phyloP scores from a whole-genome alignment of 805 yeast genomes.

The Metschnikowia similis region DNA sequence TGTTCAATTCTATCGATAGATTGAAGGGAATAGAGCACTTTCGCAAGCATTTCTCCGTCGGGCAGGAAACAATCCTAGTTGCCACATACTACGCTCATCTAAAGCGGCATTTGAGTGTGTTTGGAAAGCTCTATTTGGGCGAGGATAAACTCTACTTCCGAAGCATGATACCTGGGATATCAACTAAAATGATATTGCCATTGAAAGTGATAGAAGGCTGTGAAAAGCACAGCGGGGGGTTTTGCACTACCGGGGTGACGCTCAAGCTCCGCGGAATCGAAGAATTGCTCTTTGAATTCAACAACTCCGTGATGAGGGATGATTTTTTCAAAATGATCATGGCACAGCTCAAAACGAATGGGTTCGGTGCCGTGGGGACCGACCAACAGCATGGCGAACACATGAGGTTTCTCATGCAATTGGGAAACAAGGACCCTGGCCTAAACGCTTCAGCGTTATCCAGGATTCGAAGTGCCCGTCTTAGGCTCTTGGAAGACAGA shows the following conservation, averaged over 20 bases:
- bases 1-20: constrained; percentile 42
- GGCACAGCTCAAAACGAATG: constrained; percentile 18
- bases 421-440: constrained; percentile 2
- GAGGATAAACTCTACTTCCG: constrained; percentile 69
- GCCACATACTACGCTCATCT: constrained; percentile 71
- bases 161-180: constrained; percentile 71
- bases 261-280: constrained; percentile 70
- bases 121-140: constrained; percentile 80
- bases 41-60: constrained; percentile 60
- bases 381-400: constrained; percentile 3
- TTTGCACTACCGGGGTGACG: constrained; percentile 59
- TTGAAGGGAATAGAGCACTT: constrained; percentile 54
- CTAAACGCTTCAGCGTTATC: constrained; percentile 8
- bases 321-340: constrained; percentile 61
- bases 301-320: constrained; percentile 59
- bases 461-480: constrained; percentile 51
- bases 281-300: constrained; percentile 73
- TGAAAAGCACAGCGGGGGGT: constrained; percentile 27
- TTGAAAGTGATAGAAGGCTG: constrained; percentile 66
- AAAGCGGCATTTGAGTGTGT: constrained; percentile 67
- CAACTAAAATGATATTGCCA: constrained; percentile 81
- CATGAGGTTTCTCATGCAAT: constrained; percentile 6
- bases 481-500: constrained; percentile 64
- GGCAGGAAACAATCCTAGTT: constrained; percentile 45
- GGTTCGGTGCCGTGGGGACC: constrained; percentile 39